Conservation (phyloP, 2,329 filamentous ascomycete genomes). For the Myotisia sp. region DNA sequence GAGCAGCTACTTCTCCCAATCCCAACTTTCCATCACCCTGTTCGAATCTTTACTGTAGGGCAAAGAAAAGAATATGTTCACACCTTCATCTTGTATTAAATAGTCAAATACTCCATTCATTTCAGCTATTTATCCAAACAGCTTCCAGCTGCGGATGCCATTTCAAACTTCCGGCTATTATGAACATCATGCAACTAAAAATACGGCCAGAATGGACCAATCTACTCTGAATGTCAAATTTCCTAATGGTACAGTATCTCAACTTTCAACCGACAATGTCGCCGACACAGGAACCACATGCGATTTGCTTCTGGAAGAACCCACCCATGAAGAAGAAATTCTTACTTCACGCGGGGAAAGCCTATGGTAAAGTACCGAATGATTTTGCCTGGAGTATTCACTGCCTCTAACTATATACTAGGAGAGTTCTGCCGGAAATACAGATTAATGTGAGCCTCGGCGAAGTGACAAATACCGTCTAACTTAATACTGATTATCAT, state of each 20-base stretch:
- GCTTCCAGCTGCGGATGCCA: no score
- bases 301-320: conserved; percentile 2
- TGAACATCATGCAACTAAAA: conserved; percentile 1
- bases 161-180: neutral
- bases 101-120: no score
- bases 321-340: conserved; percentile 3
- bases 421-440: conserved; percentile 28
- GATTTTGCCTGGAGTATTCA: neutral
- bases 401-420: conserved; percentile 9
- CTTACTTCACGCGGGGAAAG: conserved; percentile 4
- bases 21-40: no score
- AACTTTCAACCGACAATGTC: neutral
- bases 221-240: conserved; percentile 1
- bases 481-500: neutral
- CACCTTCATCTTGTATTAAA: no score
- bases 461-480: no score
- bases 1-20: no score
- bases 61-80: no score
- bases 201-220: conserved; percentile 1
- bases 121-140: no score
- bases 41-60: no score
- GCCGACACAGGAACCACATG: conserved; percentile 2
- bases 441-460: conserved; percentile 23
- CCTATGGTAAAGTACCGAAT: conserved; percentile 4
- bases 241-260: neutral